These are phyloP conservation scores for Phytophthora palmivora DNA, from an alignment of 352 stramenopile species.

Conservation along the genomic window DNA sequence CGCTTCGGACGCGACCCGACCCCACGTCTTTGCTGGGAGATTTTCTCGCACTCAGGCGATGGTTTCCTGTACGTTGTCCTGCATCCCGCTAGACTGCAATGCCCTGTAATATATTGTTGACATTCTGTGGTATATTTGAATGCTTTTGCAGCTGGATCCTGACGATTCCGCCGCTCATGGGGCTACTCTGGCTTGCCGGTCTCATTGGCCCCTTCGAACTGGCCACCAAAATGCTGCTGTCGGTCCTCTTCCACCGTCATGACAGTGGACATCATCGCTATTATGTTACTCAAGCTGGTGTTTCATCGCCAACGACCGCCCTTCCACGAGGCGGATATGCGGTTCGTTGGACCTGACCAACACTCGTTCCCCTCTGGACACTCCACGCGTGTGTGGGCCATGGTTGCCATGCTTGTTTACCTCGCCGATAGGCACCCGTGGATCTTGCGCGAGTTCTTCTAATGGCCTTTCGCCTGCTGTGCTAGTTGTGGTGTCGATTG, in stretches of 20 bases:
- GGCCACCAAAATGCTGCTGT: constrained; percentile 47
- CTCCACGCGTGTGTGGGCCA: constrained; percentile 76
- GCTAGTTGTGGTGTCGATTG: constrained; percentile 46
- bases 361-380: constrained; percentile 89
- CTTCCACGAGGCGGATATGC: constrained; percentile 75
- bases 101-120: not conserved
- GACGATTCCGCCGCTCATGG: constrained; percentile 49
- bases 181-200: constrained; percentile 41
- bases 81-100: not conserved
- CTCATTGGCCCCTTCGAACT: constrained; percentile 41
- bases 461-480: constrained; percentile 42
- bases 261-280: constrained; percentile 76
- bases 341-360: constrained; percentile 85
- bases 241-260: constrained; percentile 48
- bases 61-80: constrained; percentile 72
- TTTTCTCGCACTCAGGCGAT: constrained; percentile 84
- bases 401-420: constrained; percentile 71
- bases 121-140: constrained; percentile 1
- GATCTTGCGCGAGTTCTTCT: constrained; percentile 62
- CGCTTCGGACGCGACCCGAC: constrained; percentile 58
- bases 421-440: constrained; percentile 56
- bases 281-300: constrained; percentile 79
- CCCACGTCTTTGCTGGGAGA: constrained; percentile 66
- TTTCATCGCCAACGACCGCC: constrained; percentile 77
- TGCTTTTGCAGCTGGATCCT: constrained; percentile 43